Percentiles rank a stretch among this genome's conserved stretches.
Conservation (phyloP, 768 basidiomycete species). For the Lenzites betulinus region DNA sequence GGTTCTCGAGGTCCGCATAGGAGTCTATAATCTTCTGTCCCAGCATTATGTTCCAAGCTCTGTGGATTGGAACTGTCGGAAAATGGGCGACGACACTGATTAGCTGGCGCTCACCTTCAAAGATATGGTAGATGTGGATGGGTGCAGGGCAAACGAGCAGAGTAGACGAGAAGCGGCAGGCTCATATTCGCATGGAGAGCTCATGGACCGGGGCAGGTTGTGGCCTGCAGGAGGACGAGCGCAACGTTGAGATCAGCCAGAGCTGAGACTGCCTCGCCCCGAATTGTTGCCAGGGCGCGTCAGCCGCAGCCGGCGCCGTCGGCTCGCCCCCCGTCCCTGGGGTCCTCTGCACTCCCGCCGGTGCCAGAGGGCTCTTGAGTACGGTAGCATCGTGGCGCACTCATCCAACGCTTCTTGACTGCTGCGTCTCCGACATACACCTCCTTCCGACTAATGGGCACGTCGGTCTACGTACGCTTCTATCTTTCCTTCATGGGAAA, state of each 20-base stretch:
- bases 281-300: conserved; percentile 10
- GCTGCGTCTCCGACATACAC: too few relatives aligned
- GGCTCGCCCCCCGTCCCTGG: not conserved
- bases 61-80: not conserved
- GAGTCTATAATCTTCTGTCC: conserved; percentile 18
- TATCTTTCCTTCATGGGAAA: too few relatives aligned
- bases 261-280: not conserved
- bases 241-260: not conserved
- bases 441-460: too few relatives aligned
- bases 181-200: not conserved
- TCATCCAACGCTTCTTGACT: not conserved
- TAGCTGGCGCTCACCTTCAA: not conserved
- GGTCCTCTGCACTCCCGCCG: not conserved
- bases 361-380: not conserved
- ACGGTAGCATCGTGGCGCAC: conserved; percentile 2
- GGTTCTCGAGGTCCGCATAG: conserved; percentile 2
- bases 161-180: not conserved
- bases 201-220: conserved; percentile 6
- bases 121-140: not conserved
- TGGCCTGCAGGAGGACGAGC: not conserved
- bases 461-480: too few relatives aligned
- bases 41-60: conserved; percentile 2
- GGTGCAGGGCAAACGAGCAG: not conserved
- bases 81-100: not conserved
- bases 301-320: not conserved